These are phyloP conservation scores for Oryza meridionalis DNA, from an alignment of 176 grass and related monocot genomes.

Conservation along the genomic window DNA sequence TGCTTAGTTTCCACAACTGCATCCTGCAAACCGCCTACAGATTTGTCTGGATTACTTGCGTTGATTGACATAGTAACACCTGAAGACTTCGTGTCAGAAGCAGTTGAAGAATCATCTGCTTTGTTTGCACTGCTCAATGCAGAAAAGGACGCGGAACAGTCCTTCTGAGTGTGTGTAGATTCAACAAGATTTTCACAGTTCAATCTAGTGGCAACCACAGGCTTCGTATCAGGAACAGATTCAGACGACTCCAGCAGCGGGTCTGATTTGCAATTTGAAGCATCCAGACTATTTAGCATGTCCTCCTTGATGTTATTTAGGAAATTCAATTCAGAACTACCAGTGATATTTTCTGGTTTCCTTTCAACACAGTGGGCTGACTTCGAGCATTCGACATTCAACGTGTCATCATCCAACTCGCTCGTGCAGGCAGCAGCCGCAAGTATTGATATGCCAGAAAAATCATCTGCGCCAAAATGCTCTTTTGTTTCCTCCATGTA, in stretches of 20 bases:
- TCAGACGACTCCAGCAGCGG: constrained; percentile 30
- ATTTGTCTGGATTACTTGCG: constrained; percentile 37
- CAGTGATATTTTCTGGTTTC: constrained; percentile 19
- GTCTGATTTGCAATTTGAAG: constrained; percentile 35
- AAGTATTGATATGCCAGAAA: constrained; percentile 98
- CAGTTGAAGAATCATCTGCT: constrained; percentile 22
- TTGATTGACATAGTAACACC: constrained; percentile 27
- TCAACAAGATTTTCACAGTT: constrained; percentile 23
- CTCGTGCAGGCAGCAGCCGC: constrained; percentile 86
- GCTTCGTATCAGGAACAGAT: constrained; percentile 40
- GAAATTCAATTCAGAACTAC: constrained; percentile 35
- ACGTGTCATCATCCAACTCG: constrained; percentile 45
- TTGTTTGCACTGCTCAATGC: constrained; percentile 26
- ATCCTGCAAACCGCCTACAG: constrained; percentile 36
- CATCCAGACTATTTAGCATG: constrained; percentile 27
- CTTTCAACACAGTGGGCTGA: constrained; percentile 44
- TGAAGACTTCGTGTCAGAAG: constrained; percentile 46
- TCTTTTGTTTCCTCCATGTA: constrained; percentile 33
- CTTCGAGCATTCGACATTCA: constrained; percentile 40
- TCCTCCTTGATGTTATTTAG: constrained; percentile 39
- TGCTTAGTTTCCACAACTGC: constrained; percentile 34
- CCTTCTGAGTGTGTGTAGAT: constrained; percentile 4
- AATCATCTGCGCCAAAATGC: constrained; percentile 56
- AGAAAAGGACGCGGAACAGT: constrained; percentile 19
- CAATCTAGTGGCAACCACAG: background rate